Evolutionary conservation across 2,329 filamentous ascomycete genomes (phyloP), one percentile per base, ranked within the genome.

Genomic region (Cytospora mali): DNA sequence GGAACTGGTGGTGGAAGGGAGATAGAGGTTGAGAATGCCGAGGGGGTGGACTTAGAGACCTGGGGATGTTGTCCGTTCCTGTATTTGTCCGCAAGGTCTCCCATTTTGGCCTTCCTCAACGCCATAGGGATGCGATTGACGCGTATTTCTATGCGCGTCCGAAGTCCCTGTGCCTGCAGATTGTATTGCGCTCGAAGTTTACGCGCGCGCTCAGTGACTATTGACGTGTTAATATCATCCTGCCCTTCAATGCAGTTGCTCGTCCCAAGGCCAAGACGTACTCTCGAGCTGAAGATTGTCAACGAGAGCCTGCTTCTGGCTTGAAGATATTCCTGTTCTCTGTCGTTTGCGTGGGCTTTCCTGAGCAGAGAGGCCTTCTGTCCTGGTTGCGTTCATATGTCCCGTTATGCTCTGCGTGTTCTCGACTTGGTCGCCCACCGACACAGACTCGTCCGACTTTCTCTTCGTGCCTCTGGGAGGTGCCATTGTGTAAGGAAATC

Each of bases 261-360:
- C 39, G 28, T 6, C 49, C 7, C 16, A 35, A 18, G 25, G 50
- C 25, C 14, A 39, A 3, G 42, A 69, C 88, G 66, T 82, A 96
- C 93, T 86, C 76, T 97, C 93, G 48, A 97, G 82, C 72, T 96
- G 92, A 46, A 97, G 77, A 70, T 97, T 96, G 71, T 97, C 92
- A 63, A 97, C 89, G 57, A 97, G 79, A 13, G 90, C 89, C 75
- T 95, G 91, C 76, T 96, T 97, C 74, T 96, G 92, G 48, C 82
- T 81, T 61, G 85, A 74, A 3, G 87, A 88, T 66, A 94, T 84
- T 50, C 82, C 85, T 64, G 84, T 77, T 70, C 78, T 81, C 67
- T 77, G 82, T 76, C 84, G 89, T 75, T 84, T 88, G 60, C 84
- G 81, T 2, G 89, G 88, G 70, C 86, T 89, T 78, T 79, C 67